Base-by-base conservation (phyloP, 1,284 basidiomycete genomes). In the Moesziomyces globuligerus region DNA sequence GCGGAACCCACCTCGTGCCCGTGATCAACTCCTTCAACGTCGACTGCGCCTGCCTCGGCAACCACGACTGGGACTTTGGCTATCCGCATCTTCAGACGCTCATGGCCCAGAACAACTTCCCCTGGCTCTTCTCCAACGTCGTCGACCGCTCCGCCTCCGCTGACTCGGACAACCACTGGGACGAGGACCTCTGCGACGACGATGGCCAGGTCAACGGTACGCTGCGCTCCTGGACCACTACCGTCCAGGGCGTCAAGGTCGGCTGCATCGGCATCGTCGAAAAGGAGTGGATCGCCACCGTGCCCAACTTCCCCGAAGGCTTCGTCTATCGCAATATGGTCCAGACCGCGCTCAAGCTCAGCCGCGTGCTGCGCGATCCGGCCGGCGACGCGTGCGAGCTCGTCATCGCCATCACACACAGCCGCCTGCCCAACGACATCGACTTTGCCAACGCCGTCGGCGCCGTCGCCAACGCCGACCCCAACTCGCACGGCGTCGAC, bases 1-100 rank as follows among this genome's bases (percentile, higher is more conserved):
- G 93, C 81, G 93, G 93, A 39, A 92, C 90, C 60, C 92, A 95
- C 86, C 91, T 95, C 91, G 91, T 92, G 72, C 75, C 86, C 61
- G 46, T 62, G 10, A 62, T 71, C 56, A 54, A 81, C 45, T 51
- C 51, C 18, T 69, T 74, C 58, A 67, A 70, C 38, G 47, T 78
- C 21, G 72, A 74, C 41, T 67, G 57, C 41, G 73, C 75, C 15
- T 93, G 92, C 81, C 86, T 88, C 51, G 84, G 91, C 86, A 48
- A 68, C 36, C 77, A 79, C 44, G 77, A 79, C 36, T 71, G 66
- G 55, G 70, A 68, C 36, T 72, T 72, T 51, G 70, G 71, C 26
- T 77, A 69, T 53, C 74, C 74, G 2, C 53, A 57, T 43, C 34
- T 61, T 41, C 53, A 48, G 47, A 46, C 43, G 10, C 43, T 74